Percentiles rank a stretch among this genome's conserved stretches.
These are phyloP conservation scores for Torulaspora microellipsoides DNA, from an alignment of 805 yeast genomes.

Conservation along the genomic window DNA sequence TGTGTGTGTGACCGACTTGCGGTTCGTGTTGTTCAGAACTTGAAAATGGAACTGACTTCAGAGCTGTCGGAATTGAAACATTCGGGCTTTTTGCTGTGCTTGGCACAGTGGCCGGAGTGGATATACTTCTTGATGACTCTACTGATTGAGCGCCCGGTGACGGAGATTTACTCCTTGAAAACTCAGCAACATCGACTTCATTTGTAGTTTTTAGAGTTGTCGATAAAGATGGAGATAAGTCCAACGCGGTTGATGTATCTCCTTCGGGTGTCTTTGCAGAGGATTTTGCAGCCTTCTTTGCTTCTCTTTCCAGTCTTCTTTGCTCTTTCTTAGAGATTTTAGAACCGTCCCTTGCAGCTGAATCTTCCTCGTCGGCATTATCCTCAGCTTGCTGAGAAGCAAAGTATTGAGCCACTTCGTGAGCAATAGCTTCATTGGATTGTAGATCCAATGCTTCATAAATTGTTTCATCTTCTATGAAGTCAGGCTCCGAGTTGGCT, in stretches of 20 bases:
- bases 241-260: constrained; percentile 2
- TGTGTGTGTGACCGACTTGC: constrained; percentile 28
- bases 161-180: constrained; percentile 13
- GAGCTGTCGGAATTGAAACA: constrained; percentile 7
- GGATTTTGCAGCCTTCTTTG: constrained; percentile 34
- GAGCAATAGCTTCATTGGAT: constrained; percentile 50
- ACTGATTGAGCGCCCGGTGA: constrained; percentile 17
- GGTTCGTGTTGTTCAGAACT: constrained; percentile 6
- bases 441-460: constrained; percentile 78
- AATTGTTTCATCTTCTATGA: constrained; percentile 90
- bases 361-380: constrained; percentile 16
- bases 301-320: constrained; percentile 34
- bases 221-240: constrained; percentile 2
- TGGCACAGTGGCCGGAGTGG: constrained; percentile 15
- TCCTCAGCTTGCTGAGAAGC: constrained; percentile 31
- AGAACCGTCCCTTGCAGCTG: constrained; percentile 18
- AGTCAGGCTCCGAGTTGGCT: constrained; percentile 84
- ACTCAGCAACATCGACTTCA: constrained; percentile 8
- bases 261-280: constrained; percentile 25
- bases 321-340: constrained; percentile 34
- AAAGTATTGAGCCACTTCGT: constrained; percentile 43
- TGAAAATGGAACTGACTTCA: constrained; percentile 4
- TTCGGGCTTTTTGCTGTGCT: constrained; percentile 18
- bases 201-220: constrained; percentile 7
- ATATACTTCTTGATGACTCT: constrained; percentile 7